Evolutionary conservation across 2,329 filamentous ascomycete species (phyloP), one percentile per base, ranked within the genome.

Genomic region (Exophiala bonariae): DNA sequence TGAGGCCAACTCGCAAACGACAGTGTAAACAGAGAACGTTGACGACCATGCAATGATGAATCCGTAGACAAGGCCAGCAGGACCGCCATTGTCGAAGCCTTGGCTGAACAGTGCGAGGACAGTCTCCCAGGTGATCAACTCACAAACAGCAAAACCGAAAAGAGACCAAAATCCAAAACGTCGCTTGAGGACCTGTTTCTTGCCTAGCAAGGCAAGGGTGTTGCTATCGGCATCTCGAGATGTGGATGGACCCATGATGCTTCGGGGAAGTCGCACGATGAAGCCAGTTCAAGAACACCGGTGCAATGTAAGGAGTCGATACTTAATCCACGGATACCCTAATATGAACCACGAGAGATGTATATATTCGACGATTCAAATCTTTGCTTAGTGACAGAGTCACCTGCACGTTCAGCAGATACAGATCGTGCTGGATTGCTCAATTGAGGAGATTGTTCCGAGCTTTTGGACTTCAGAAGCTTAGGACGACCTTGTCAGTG

Each of bases 1-100:
- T 3, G 71, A 75, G 1, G 68, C 72, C 28, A 75, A 56, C 50
- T 77, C 74, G 1, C 68, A 70, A 35, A 76, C 69, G 13, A 72
- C 71, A 0, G 68, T 71, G 52, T 75, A 76, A 3, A 72, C 66
- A 0, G 66, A 73, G 44, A 80, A 55, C 0, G 72, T 78, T 1
- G 71, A 73, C 14, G 64, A 57, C 73, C 74, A 78, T 14, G 75
- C 72, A 37, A 79, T 71, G 23, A 79, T 67, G 61, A 73, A 80
- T 38, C 75, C 74, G 53, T 76, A 79, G 8, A 79, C 59, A 5
- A 76, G 62, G 3, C 76, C 75, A 1, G 73, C 68, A 10, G 75
- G 71, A 3, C 72, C 72, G 13, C 72, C 72, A 58, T 74, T 75
- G 18, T 68, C 59, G 35, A 71, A 65, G 2, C 67, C 64, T 50